Conservation (phyloP, 805 yeast species). For the Wickerhamiella brachini region DNA sequence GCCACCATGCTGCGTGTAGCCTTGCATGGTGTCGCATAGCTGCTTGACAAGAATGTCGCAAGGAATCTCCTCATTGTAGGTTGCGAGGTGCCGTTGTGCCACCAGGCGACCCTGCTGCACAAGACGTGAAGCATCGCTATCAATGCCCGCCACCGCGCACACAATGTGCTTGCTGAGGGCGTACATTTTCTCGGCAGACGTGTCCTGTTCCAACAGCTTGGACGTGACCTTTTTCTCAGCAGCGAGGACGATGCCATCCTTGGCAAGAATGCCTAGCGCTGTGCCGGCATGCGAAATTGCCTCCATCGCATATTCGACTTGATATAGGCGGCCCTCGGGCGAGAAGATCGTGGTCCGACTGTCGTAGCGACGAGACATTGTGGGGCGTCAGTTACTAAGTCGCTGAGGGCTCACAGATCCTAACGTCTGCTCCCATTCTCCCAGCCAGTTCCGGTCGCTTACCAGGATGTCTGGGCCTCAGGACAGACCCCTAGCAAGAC, state of each 20-base stretch:
- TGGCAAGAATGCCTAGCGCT: conserved; percentile 61
- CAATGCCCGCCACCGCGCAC: conserved; percentile 96
- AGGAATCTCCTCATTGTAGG: conserved; percentile 88
- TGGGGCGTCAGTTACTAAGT: neutral
- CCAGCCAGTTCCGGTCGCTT: no score
- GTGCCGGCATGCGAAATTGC: conserved; percentile 77
- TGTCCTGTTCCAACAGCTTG: conserved; percentile 84
- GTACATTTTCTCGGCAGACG: conserved; percentile 85
- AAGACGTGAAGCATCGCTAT: conserved; percentile 88
- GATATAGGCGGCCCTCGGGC: conserved; percentile 96
- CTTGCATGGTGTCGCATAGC: conserved; percentile 88
- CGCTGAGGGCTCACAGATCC: no score
- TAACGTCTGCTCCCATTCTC: no score
- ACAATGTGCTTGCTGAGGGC: conserved; percentile 54
- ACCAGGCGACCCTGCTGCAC: conserved; percentile 72
- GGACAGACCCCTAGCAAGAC: no score
- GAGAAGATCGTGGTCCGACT: conserved; percentile 97
- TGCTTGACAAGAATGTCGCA: conserved; percentile 78
- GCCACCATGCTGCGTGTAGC: conserved; percentile 98
- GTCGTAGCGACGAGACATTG: conserved; percentile 90
- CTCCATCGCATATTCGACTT: conserved; percentile 91
- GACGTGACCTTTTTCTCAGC: conserved; percentile 94
- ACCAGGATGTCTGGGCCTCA: no score
- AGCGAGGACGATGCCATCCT: conserved; percentile 85
- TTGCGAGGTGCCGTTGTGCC: conserved; percentile 75